Evolutionary conservation across 2,329 filamentous ascomycete genomes (phyloP), one percentile per base, ranked within the genome.

Genomic region (Dothiorella sarmentorum): DNA sequence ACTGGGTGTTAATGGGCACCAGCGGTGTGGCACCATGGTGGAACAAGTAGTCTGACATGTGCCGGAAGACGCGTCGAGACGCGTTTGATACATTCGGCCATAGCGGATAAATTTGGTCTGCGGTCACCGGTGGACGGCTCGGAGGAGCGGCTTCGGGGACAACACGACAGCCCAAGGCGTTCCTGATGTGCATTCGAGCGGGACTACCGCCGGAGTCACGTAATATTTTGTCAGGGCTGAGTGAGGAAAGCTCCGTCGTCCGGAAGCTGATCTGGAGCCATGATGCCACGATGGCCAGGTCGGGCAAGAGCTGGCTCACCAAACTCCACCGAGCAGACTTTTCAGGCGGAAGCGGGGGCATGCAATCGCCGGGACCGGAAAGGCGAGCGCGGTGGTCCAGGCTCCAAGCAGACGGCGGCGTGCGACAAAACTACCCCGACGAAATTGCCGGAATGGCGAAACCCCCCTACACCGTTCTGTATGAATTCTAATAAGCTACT

Each of bases 51-150:
- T 53, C 43, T 7, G 43, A 29, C 29, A 7, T 17, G 15, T 13
- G 37, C n/a, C 5, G 42, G 55, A 35, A 58, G 55, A 49, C 43
- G 55, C 55, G 55, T 58, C 35, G 31, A 38, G 42, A 58, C 55
- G 55, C 53, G 53, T 56, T 29, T 44, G 38, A 37, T 26, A 22
- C 37, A 49, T 24, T 58, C 42, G 55, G 43, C 37, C 29, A 18
- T 37, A 17, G 10, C 43, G 55, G 33, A 58, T 40, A 38, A 27
- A 31, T 11, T 27, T 29, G 35, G 49, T 5, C 49, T 40, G n/a
- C 24, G n/a, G 35, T 53, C 33, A 42, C 22, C n/a, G n/a, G n/a
- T n/a, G n/a, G n/a, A n/a, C 31, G 47, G 47, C 33, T 52, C 47
- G 47, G 47, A 52, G 31, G 22, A 52, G 47, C 31, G 33, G 20